Conservation (phyloP, 495 filamentous ascomycete genomes). For the Aspergillus avenaceus region DNA sequence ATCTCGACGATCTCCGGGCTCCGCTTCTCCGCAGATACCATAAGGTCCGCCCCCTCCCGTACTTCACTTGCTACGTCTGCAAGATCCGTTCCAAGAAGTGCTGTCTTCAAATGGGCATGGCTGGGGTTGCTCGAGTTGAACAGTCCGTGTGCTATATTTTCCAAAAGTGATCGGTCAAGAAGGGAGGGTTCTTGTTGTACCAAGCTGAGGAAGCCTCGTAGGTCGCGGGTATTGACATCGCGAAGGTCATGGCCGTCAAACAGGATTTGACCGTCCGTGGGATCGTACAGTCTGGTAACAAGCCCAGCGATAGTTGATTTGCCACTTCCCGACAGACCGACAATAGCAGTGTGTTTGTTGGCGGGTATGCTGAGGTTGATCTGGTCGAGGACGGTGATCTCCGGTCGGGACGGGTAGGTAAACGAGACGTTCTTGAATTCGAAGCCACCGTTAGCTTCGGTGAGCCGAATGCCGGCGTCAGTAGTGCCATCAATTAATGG, state of each 20-base stretch:
- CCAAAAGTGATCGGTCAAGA: slow-evolving; percentile 60
- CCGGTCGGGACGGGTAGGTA: slow-evolving; percentile 58
- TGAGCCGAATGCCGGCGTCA: slow-evolving; percentile 28
- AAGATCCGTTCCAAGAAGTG: slow-evolving; percentile 27
- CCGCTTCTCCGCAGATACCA: slow-evolving; percentile 24
- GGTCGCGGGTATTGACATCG: slow-evolving; percentile 51
- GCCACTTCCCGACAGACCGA: slow-evolving; percentile 67
- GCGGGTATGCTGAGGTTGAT: slow-evolving; percentile 50
- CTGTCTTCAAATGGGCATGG: slow-evolving; percentile 37
- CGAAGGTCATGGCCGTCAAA: slow-evolving; percentile 52
- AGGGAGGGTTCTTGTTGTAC: slow-evolving; percentile 68
- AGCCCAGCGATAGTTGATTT: slow-evolving; percentile 64
- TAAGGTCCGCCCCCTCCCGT: slow-evolving; percentile 31
- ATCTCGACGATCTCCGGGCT: slow-evolving; percentile 34
- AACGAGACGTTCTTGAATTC: slow-evolving; percentile 54
- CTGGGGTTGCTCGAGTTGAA: slow-evolving; percentile 49
- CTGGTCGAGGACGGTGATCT: slow-evolving; percentile 49
- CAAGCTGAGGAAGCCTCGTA: slow-evolving; percentile 54
- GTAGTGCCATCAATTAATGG: slow-evolving; percentile 47
- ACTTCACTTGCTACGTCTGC: slow-evolving; percentile 29
- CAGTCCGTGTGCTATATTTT: slow-evolving; percentile 66
- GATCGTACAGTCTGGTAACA: slow-evolving; percentile 49
- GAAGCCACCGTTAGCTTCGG: slow-evolving; percentile 38
- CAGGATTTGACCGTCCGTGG: slow-evolving; percentile 37
- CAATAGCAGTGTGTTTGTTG: slow-evolving; percentile 59